Evolutionary conservation across 768 basidiomycete species (phyloP), one percentile per base, ranked within the genome.

Genomic region (Podaxis rugospora): DNA sequence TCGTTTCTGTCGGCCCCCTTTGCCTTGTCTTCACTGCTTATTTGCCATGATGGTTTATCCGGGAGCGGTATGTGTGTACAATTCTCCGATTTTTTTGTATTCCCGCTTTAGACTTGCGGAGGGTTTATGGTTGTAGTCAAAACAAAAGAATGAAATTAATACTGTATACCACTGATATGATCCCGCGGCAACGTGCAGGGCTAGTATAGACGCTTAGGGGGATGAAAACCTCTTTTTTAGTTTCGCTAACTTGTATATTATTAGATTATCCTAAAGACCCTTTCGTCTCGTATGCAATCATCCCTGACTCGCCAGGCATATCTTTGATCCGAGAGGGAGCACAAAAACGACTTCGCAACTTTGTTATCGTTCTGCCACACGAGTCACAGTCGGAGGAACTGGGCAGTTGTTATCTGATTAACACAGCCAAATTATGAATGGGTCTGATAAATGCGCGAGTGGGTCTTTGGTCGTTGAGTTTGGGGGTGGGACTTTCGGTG

Each of bases 121-220:
- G 42, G 55, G 25, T 35, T 10, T 23, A 28, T 16, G 32, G 47
- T 16, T 57, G 56, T 57, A 57, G 46, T 57, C 57, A 13, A 50
- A 36, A 28, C 28, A 10, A 56, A 56, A 57, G 57, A 57, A 57
- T 57, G 57, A 57, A 57, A 57, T 57, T 57, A 37, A 57, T 50
- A n/a, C 21, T 57, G 57, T 50, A 57, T 21, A 25, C 42, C 44
- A 11, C 46, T 57, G 42, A 39, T 53, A 36, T 35, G 37, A 36
- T 36, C 21, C 18, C 36, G 36, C 36, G n/a, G 52, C 37, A 21
- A 53, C 4, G 21, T 44, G 42, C n/a, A 16, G 42, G 18, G 16
- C 42, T 44, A 14, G 42, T 44, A 44, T n/a, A 7, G 42, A n/a
- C 7, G 9, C 18, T n/a, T 21, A 44, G 18, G 42, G 18, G 16